Evolutionary conservation across 495 filamentous ascomycete genomes (phyloP), one percentile per base, ranked within the genome.

Genomic region (Copromyces sp.): DNA sequence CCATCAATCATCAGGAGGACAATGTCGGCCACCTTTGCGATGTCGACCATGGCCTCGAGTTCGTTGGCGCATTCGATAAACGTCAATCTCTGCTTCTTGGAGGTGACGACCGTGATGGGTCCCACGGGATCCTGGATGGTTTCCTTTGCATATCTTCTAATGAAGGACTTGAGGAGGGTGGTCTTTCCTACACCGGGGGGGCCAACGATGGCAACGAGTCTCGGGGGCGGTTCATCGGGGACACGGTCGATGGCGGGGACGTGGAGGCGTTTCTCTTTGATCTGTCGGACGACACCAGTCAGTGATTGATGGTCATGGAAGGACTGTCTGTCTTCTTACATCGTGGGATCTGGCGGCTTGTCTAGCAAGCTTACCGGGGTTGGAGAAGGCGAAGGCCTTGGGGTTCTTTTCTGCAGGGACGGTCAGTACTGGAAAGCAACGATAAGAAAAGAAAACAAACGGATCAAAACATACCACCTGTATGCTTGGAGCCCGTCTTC

Each of bases 61-160:
- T 98, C 94, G 77, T 94, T 93, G 14, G 96, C 95, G 77, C 93
- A 97, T 90, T 99, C 95, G 76, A 99, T 82, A 81, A 99, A 97
- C 0, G 95, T 98, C 65, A 99, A 87, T 29, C 95, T 89, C 77
- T 95, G 90, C 72, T 91, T 89, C 82, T 98, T 98, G 40, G 94
- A 95, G 0, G 95, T 98, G 35, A 99, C 94, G 53, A 98, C 89
- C 1, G 95, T 99, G 74, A 99, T 89, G 12, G 95, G 95, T 9
- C 95, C 95, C 77, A 91, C 90, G 3, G 95, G 95, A 24, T 94
- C 88, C 73, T 93, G 91, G 20, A 99, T 88, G 9, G 92, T 94
- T 80, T 99, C 95, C 79, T 99, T 99, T 37, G 95, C 92, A 82
- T 99, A 99, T 76, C 95, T 89, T 73, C 93, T 90, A 74, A 99